Percentiles rank a stretch among this genome's conserved stretches.
Conservation (phyloP, 805 yeast genomes). For the Starmerella cellae region DNA sequence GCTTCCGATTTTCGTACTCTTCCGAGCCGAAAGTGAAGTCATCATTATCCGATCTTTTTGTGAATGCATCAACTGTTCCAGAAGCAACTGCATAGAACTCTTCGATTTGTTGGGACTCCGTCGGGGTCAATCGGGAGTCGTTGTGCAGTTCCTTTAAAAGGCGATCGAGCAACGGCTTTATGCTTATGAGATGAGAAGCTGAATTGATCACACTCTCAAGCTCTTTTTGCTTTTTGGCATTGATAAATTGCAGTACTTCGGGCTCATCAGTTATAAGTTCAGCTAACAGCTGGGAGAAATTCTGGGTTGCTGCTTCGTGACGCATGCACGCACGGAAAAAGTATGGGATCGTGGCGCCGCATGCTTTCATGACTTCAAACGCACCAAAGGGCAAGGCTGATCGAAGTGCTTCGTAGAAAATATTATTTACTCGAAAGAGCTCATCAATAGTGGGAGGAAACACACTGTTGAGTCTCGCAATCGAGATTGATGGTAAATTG, state of each 20-base stretch:
- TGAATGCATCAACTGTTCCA: conserved; percentile 65
- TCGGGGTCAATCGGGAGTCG: not conserved
- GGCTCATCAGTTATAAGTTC: conserved; percentile 28
- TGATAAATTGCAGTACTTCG: conserved; percentile 29
- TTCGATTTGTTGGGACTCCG: conserved; percentile 26
- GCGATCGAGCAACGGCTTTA: conserved; percentile 56
- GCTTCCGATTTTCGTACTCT: not conserved
- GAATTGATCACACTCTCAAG: conserved; percentile 53
- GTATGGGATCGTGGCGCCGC: conserved; percentile 74
- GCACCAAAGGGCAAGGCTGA: conserved; percentile 58
- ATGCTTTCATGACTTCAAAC: conserved; percentile 62
- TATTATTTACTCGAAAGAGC: conserved; percentile 76
- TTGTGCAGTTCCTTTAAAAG: conserved; percentile 40
- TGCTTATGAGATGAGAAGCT: conserved; percentile 54
- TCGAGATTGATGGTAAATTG: conserved; percentile 40
- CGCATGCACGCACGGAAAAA: conserved; percentile 87
- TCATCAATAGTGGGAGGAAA: conserved; percentile 96
- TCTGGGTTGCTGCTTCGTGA: conserved; percentile 81
- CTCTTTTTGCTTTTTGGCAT: conserved; percentile 18
- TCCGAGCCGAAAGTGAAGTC: not conserved
- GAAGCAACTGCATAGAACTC: conserved; percentile 39
- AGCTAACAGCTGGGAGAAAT: conserved; percentile 38
- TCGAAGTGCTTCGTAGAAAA: conserved; percentile 61
- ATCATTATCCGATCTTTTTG: conserved; percentile 21
- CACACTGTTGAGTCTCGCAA: conserved; percentile 54